phyloP scores from a whole-genome alignment of 768 basidiomycete species.

The Psilocybe subaeruginosa region DNA sequence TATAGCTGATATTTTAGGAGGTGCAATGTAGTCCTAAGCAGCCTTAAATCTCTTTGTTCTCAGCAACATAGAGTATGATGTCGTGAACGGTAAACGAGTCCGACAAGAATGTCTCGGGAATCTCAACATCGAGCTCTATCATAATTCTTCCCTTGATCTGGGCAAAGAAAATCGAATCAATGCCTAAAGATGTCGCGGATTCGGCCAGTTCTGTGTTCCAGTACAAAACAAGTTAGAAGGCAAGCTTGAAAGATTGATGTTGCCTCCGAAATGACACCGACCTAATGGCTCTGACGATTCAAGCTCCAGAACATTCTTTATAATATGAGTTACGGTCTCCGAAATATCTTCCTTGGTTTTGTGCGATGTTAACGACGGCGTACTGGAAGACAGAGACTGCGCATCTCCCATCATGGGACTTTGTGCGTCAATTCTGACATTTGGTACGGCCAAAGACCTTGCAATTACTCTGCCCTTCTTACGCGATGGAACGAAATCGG shows the following conservation, averaged over 20 bases:
- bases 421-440: too few relatives aligned
- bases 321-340: slow-evolving; percentile 5
- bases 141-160: slow-evolving; percentile 22
- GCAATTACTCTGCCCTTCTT: background rate
- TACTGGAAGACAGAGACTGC: slow-evolving; percentile 10
- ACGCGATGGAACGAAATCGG: slow-evolving; percentile 21
- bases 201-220: slow-evolving; percentile 13
- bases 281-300: slow-evolving; percentile 16
- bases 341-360: background rate
- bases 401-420: too few relatives aligned
- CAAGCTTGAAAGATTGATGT: background rate
- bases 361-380: background rate
- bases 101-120: slow-evolving; percentile 23
- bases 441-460: background rate
- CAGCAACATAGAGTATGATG: slow-evolving; percentile 16
- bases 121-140: slow-evolving; percentile 18
- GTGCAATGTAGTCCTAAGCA: too few relatives aligned
- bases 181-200: slow-evolving; percentile 17
- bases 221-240: background rate
- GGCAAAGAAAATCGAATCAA: slow-evolving; percentile 25
- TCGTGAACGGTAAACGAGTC: slow-evolving; percentile 21
- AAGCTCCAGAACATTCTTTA: slow-evolving; percentile 19
- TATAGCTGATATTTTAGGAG: too few relatives aligned
- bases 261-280: background rate
- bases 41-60: background rate